Percentiles rank a stretch among this genome's conserved stretches.
phyloP scores from a whole-genome alignment of 345 rosid species.

The Salix suchowensis region DNA sequence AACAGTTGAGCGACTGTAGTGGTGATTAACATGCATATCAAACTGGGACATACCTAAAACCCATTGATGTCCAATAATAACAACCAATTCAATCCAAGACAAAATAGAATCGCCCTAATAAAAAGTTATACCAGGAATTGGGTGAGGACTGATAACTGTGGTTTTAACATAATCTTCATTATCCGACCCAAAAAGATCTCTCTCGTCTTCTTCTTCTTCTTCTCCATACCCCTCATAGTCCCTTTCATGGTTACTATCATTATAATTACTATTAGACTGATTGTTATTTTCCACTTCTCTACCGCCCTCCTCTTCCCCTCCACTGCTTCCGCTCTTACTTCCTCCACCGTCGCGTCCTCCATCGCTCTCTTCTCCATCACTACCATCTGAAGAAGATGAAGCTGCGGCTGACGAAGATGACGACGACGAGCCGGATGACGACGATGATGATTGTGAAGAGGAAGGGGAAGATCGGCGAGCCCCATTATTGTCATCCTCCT shows the following conservation, averaged over 20 bases:
- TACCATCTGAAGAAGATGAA: conserved; percentile 13
- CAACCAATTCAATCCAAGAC: not conserved
- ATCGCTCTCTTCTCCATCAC: conserved; percentile 24
- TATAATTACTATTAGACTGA: conserved; percentile 7
- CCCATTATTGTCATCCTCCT: conserved; percentile 15
- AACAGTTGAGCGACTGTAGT: too few relatives aligned
- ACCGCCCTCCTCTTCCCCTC: conserved; percentile 35
- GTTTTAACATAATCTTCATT: conserved; percentile 85
- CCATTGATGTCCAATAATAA: too few relatives aligned
- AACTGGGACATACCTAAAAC: too few relatives aligned
- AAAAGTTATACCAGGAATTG: conserved; percentile 61
- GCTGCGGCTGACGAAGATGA: not conserved
- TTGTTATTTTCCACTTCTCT: conserved; percentile 40
- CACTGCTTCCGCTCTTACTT: conserved; percentile 41
- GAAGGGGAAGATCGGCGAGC: conserved; percentile 46
- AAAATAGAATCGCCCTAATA: not conserved
- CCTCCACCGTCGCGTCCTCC: conserved; percentile 37
- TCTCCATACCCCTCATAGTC: conserved; percentile 11
- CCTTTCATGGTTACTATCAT: conserved; percentile 7
- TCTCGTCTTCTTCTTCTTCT: conserved; percentile 30
- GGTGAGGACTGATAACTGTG: conserved; percentile 48
- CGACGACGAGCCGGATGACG: conserved; percentile 33
- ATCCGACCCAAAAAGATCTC: conserved; percentile 86
- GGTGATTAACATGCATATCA: too few relatives aligned
- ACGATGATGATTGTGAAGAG: conserved; percentile 47